Percentiles rank a stretch among this genome's conserved stretches.
These are phyloP conservation scores for Trichoderma arundinaceum DNA, from an alignment of 2,329 filamentous ascomycete species.

Conservation along the genomic window DNA sequence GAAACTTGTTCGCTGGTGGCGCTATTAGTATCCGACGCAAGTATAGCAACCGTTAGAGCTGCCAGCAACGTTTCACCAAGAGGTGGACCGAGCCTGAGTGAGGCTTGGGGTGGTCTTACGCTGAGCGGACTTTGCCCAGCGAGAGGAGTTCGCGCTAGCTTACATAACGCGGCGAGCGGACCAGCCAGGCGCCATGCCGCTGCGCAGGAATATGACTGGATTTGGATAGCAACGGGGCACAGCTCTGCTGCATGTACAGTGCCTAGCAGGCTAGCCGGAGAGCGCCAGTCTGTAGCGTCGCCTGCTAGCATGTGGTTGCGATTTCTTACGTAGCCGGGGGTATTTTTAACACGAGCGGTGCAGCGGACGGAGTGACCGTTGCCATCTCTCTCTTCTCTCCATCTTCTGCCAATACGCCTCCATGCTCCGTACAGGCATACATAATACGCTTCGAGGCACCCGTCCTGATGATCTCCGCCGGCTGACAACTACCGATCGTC, in stretches of 20 bases:
- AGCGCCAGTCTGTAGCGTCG: neutral
- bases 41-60: conserved; percentile 9
- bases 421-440: no score
- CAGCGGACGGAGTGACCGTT: no score
- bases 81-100: conserved; percentile 24
- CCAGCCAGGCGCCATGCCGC: neutral
- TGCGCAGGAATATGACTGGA: conserved; percentile 7
- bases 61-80: conserved; percentile 30
- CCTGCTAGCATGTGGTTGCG: neutral
- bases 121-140: conserved; percentile 6
- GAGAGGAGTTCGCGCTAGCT: conserved; percentile 19
- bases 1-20: conserved; percentile 10
- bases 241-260: conserved; percentile 4
- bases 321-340: neutral
- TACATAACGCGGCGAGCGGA: conserved; percentile 1
- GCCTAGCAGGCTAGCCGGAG: no score
- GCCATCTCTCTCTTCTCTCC: no score
- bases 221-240: neutral
- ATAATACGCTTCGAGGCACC: neutral
- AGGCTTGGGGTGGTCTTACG: conserved; percentile 25
- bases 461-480: conserved; percentile 17
- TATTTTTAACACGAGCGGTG: neutral
- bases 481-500: conserved; percentile 27
- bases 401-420: no score
- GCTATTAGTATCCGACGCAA: conserved; percentile 1